These are phyloP conservation scores for Astrothelium macrocarpum DNA, from an alignment of 495 filamentous ascomycete species.

Conservation along the genomic window DNA sequence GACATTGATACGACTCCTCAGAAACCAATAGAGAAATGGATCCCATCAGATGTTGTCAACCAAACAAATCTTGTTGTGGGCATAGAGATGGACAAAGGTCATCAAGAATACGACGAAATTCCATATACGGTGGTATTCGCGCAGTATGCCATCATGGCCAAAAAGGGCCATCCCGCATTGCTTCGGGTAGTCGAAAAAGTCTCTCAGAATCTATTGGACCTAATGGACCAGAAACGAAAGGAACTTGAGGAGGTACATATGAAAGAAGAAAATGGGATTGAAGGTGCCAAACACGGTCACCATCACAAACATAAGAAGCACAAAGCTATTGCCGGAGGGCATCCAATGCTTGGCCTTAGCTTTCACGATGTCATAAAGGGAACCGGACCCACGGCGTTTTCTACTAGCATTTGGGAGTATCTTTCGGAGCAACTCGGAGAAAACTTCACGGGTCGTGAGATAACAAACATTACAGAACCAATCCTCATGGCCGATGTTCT, in stretches of 20 bases:
- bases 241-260: too few species aligned
- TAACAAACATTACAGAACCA: not conserved
- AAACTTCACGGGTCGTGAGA: not conserved
- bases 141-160: not conserved
- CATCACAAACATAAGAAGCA: not conserved
- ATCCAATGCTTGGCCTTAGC: not conserved
- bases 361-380: not conserved
- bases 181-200: not conserved
- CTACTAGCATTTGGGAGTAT: not conserved
- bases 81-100: not conserved
- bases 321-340: not conserved
- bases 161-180: not conserved
- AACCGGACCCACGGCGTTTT: not conserved
- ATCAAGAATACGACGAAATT: not conserved
- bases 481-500: not conserved
- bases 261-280: not conserved
- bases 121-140: not conserved
- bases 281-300: not conserved
- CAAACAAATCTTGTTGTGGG: not conserved
- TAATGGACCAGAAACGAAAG: not conserved
- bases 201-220: not conserved
- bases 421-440: not conserved
- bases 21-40: not conserved
- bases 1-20: not conserved
- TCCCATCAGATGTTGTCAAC: not conserved